Conservation (phyloP, 1,284 basidiomycete genomes). For the Waitea zeae region DNA sequence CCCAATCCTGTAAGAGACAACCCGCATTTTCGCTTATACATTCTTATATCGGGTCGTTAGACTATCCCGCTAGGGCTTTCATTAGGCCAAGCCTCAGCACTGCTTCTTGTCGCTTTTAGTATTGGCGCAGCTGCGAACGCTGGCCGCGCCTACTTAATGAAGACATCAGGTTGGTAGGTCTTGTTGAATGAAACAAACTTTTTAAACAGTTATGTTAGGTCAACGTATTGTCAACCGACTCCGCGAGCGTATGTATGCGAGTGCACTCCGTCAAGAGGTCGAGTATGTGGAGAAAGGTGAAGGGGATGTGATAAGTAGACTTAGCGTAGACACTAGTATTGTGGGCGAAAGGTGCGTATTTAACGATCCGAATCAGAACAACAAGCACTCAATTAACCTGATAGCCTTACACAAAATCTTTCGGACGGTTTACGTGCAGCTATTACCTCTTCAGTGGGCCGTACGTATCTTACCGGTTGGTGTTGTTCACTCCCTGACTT, state of each 20-base stretch:
- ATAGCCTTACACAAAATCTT: constrained; percentile 79
- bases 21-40: constrained; percentile 16
- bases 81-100: constrained; percentile 63
- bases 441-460: constrained; percentile 79
- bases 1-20: constrained; percentile 53
- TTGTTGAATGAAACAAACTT: too few species aligned
- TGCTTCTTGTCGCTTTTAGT: constrained; percentile 71
- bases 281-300: constrained; percentile 88
- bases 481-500: constrained; percentile 2
- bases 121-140: constrained; percentile 82
- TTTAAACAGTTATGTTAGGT: constrained; percentile 24
- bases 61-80: constrained; percentile 65
- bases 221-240: constrained; percentile 87
- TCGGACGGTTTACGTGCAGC: constrained; percentile 81
- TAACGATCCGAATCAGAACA: not conserved
- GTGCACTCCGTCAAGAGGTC: constrained; percentile 77
- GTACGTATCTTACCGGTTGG: constrained; percentile 25
- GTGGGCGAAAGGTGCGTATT: constrained; percentile 75
- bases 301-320: constrained; percentile 84
- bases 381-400: constrained; percentile 3
- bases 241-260: constrained; percentile 69
- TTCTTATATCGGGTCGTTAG: constrained; percentile 25
- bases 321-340: constrained; percentile 87
- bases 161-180: constrained; percentile 43
- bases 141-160: constrained; percentile 78